Base-by-base conservation (phyloP, 768 basidiomycete species). In the Pholiota microspora region DNA sequence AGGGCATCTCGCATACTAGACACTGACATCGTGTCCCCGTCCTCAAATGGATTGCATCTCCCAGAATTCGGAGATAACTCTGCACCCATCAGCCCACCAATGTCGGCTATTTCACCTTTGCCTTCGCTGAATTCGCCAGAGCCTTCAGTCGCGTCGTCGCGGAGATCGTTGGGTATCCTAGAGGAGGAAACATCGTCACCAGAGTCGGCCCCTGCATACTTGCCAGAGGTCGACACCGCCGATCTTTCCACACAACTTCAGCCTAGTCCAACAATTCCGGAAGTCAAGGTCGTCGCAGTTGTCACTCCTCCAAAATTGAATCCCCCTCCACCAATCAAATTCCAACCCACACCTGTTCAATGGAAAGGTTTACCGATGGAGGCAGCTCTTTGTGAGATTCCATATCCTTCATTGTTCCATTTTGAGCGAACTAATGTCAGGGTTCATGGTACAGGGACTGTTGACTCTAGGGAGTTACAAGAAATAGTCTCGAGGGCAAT, bases 281-380 rank as follows among this genome's bases (percentile, higher is more conserved):
- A 50, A 36, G 24, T 28, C 8, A 51, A 51, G 29, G 24, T 57
- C 21, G 25, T 52, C 40, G 49, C 56, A 18, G 29, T 42, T 5
- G 28, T 23, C 24, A 21, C 51, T 15, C 54, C 65, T 23, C 66
- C 72, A 0, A 68, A 74, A 50, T 73, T 86, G 36, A 67, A 74
- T 0, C 74, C 77, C 0, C 79, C 86, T 0, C 77, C 81, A 1
- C 51, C 72, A 13, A 66, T 89, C 60, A 75, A 73, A 34, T 89
- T 90, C 63, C 83, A 86, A 4, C 66, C 77, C 8, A 62, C 69
- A 0, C 77, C 80, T n/a, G 73, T 89, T 15, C 71, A 75, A 45
- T 89, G 82, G 83, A 87, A 86, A 56, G 83, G 81, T 2, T 71
- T 91, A 55, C 80, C 88, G 0, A 71, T 89, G 23, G 86, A 90